Base-by-base conservation (phyloP, 2,329 filamentous ascomycete species). In the Sclerotiophoma versabilis region DNA sequence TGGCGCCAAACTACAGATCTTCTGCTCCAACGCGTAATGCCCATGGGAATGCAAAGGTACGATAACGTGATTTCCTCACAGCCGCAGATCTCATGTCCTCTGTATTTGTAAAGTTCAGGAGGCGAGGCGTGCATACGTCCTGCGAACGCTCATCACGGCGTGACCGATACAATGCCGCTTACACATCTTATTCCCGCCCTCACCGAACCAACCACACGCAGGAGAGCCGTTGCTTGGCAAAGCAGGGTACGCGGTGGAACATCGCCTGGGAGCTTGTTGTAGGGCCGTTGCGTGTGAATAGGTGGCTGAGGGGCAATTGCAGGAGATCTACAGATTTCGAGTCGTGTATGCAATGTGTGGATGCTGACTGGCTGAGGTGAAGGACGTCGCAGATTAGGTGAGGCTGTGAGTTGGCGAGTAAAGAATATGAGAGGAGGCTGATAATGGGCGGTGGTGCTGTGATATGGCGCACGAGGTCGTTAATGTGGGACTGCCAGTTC, bases 341-440 rank as follows among this genome's bases (percentile, higher is more conserved):
- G 27, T 49, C 23, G 38, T 38, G 34, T n/a, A 33, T 33, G 45
- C 25, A 33, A 34, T 30, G 15, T n/a, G 26, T 20, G 22, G 9
- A 26, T 29, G 45, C 26, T 49, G 33, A 54, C 34, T 54, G 51
- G 51, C 29, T 43, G 39, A 15, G 23, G 17, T 5, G 22, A 17
- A 26, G n/a, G 17, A 20, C 14, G 39, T 23, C 7, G 27, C 17
- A 41, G 23, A 54, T 49, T 45, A 17, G 33, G 33, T 33, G 26
- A 49, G 26, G 51, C 33, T 26, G 22, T 23, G 22, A 8, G 14
- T 12, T 36, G 39, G 19, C 51, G 39, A 54, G 39, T 54, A 8
- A 49, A 44, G 45, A 38, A 48, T 44, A 39, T 54, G 37, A 54
- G 36, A 53, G 49, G 50, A 54, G 33, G 33, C 38, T 54, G 26